Evolutionary conservation across 495 filamentous ascomycete species (phyloP).

Genomic region (Poronia punctata): DNA sequence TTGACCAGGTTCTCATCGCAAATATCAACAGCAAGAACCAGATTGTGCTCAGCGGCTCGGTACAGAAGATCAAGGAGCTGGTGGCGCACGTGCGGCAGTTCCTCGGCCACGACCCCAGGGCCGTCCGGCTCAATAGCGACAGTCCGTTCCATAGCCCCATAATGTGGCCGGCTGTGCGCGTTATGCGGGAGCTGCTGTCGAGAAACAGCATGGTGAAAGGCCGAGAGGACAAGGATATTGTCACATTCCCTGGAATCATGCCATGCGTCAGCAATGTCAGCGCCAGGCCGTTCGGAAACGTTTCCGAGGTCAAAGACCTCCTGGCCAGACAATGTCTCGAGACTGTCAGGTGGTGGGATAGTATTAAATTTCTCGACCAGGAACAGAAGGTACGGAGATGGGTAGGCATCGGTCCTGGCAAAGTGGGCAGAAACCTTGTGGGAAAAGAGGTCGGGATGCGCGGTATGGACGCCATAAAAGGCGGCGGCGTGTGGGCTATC

Average conservation of each 20-base stretch:
- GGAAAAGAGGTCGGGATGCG: constrained; percentile 91
- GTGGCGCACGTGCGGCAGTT: constrained; percentile 86
- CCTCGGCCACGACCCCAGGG: constrained; percentile 84
- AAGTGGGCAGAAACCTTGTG: constrained; percentile 88
- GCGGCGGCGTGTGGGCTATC: constrained; percentile 91
- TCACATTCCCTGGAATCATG: constrained; percentile 62
- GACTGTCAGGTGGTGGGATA: constrained; percentile 91
- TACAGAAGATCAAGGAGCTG: constrained; percentile 78
- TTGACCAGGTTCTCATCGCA: constrained; percentile 83
- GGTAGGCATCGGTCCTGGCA: constrained; percentile 92
- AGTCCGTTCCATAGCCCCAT: constrained; percentile 90
- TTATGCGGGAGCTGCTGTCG: constrained; percentile 60
- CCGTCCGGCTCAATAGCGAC: constrained; percentile 80
- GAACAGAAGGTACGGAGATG: constrained; percentile 76
- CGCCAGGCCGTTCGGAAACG: constrained; percentile 65
- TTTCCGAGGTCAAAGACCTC: constrained; percentile 65
- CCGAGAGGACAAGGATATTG: constrained; percentile 46
- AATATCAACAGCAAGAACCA: constrained; percentile 96
- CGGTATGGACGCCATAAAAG: constrained; percentile 66
- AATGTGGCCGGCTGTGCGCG: constrained; percentile 75
- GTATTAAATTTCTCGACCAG: constrained; percentile 81
- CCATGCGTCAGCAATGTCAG: constrained; percentile 83
- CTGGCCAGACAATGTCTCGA: constrained; percentile 74
- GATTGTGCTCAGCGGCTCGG: constrained; percentile 86
- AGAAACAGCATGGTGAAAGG: constrained; percentile 40